Base-by-base conservation (phyloP, 805 yeast genomes). In the Saccharomycopsis schoenii region DNA sequence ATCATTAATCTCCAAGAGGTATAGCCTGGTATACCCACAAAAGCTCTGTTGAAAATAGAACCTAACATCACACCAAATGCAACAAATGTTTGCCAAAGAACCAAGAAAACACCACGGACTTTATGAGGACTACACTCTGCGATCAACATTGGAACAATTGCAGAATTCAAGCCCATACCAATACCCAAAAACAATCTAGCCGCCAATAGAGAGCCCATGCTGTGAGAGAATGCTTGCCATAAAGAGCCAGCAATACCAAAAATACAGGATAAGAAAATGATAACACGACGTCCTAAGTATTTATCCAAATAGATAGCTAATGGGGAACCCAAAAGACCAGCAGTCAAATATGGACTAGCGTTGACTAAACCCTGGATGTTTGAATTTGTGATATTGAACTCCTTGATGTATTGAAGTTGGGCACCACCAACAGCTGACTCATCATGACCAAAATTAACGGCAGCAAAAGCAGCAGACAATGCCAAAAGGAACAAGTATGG, bases 61-160 rank as follows among this genome's bases (percentile, higher is more conserved):
- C 89, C 89, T 66, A 85, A 75, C 81, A 82, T 80, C 65, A 85
- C 84, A 62, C 89, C 89, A 59, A 84, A 81, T 1, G 89, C 88
- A 12, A 88, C 83, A 76, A 84, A 84, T 66, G 83, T 81, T 73
- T 85, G 89, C 88, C 88, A 85, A 73, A 83, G 75, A 86, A 84
- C 83, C 57, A 83, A 83, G 62, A 85, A 73, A 0, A 86, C 81
- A 57, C 89, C 90, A 67, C 89, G 74, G 47, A 81, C 77, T 9
- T 72, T 72, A 9, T 80, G 79, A 1, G 88, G 87, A 15, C 83
- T 68, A 66, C 83, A 77, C 67, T 83, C 88, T 14, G 87, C 86
- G 24, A 83, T 77, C 65, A 80, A 83, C 12, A 86, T 83, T 5
- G 89, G 89, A 10, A 83, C 88, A 12, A 87, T 83, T 34, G 87